Conservation (phyloP, 225 moss, liverwort and hornwort species). For the Physcomitrellopsis africana region DNA sequence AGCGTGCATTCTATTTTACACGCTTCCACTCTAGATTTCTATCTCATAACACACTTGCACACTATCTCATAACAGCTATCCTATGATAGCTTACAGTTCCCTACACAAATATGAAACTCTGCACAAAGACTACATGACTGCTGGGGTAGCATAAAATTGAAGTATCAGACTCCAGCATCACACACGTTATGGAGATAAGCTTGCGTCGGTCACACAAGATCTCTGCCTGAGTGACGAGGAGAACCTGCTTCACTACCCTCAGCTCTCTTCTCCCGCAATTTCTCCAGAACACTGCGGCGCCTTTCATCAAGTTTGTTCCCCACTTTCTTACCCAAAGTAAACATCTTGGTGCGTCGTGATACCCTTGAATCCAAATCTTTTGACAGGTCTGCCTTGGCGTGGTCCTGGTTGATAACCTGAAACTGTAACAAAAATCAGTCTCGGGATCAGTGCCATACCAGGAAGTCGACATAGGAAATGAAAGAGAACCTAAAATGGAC, state of each 20-base stretch:
- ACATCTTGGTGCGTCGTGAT: slow-evolving; percentile 61
- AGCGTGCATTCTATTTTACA: neutral
- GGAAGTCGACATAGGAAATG: neutral
- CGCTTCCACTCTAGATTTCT: slow-evolving; percentile 7
- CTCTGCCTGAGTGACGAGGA: slow-evolving; percentile 9
- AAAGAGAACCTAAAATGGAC: too few relatives aligned
- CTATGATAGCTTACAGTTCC: neutral
- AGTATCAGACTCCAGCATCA: neutral
- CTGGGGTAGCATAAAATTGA: neutral
- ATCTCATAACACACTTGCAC: neutral
- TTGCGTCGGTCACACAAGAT: neutral
- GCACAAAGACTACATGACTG: slow-evolving; percentile 11
- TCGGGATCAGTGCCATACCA: neutral
- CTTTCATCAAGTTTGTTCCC: slow-evolving; percentile 59
- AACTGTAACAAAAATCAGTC: neutral
- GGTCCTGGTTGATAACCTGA: slow-evolving; percentile 22
- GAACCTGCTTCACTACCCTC: slow-evolving; percentile 36
- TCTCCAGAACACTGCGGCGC: slow-evolving; percentile 59
- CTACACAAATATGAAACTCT: neutral
- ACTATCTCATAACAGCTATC: neutral
- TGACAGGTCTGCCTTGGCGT: neutral
- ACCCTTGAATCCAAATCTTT: slow-evolving; percentile 27
- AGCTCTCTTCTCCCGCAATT: slow-evolving; percentile 53
- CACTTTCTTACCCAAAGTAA: slow-evolving; percentile 67
- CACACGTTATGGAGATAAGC: neutral